Conservation (phyloP, 2,329 filamentous ascomycete genomes). For the Trichoderma brevicompactum region DNA sequence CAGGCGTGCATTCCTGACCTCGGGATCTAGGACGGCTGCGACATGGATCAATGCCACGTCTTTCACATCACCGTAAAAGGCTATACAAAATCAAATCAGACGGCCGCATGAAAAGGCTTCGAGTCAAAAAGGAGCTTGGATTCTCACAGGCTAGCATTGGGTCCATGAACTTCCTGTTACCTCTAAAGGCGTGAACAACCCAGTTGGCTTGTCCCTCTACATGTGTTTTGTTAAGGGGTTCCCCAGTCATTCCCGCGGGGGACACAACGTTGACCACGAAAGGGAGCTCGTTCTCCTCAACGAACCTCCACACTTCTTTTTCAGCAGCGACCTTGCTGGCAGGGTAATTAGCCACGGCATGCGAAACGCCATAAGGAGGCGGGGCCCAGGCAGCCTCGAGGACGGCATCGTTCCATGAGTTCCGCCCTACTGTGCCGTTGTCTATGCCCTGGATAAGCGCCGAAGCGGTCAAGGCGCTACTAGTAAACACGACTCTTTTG, state of each 20-base stretch:
- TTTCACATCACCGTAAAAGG: constrained; percentile 34
- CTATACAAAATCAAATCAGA: too few relatives aligned
- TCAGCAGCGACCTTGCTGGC: constrained; percentile 42
- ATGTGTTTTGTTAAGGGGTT: too few relatives aligned
- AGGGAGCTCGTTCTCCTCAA: constrained; percentile 34
- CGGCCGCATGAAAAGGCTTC: too few relatives aligned
- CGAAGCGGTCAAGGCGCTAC: constrained; percentile 33
- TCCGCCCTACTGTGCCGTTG: not conserved
- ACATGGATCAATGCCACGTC: constrained; percentile 40
- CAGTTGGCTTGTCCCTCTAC: too few relatives aligned
- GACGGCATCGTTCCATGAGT: constrained; percentile 42
- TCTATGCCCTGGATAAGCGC: too few relatives aligned
- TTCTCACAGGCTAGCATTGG: too few relatives aligned
- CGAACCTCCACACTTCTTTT: constrained; percentile 39
- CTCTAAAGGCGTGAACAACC: too few relatives aligned
- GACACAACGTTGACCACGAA: too few relatives aligned
- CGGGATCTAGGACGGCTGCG: constrained; percentile 36
- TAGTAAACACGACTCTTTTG: constrained; percentile 41
- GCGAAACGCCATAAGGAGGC: constrained; percentile 33
- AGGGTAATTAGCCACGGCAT: constrained; percentile 35
- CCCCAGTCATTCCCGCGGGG: too few relatives aligned
- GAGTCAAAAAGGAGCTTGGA: too few relatives aligned
- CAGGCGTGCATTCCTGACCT: constrained; percentile 36
- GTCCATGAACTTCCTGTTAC: too few relatives aligned
- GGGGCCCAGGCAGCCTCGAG: constrained; percentile 39